Base-by-base conservation (phyloP, 1,139 yeast genomes). In the Sugiyamaella novakii region DNA sequence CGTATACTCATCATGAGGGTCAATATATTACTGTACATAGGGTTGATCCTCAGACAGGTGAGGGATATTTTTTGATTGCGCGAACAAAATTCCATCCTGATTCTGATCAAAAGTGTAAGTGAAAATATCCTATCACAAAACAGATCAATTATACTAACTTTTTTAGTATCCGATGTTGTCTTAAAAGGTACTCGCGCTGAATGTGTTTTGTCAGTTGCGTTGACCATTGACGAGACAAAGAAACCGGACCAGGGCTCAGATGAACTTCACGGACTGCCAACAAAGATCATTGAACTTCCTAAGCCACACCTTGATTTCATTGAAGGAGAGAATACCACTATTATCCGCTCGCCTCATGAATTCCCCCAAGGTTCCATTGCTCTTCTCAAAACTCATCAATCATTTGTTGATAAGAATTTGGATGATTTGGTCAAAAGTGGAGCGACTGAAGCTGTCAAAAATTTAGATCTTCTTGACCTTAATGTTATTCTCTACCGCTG, bases 281-380 rank as follows among this genome's bases (percentile, higher is more conserved):
- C 84, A 0, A 69, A 78, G 54, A 69, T 88, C 3, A 74, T 70
- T 10, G 79, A 77, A 30, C 65, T 91, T 7, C 70, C 73, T 1
- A 69, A 73, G 1, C 83, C 92, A 12, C 58, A 59, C 0, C 68
- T 85, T 39, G 74, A 71, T 8, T 71, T 62, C 46, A 70, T 76
- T 49, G 67, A 70, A 3, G 76, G 76, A 42, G 67, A 34, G 8
- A 28, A 29, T 3, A 48, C 53, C 5, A 72, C 89, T 0, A 69
- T 74, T 3, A 78, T 92, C 46, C 70, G 66, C 1, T 69, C 86
- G 4, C 83, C 84, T 1, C 74, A 68, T 0, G 56, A 73, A 37
- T 91, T 92, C 67, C 88, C 92, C 2, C 94, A 87, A 46, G 98
- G 98, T 1, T 84, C 96, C 0, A 87, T 92, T 58, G 89, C 95